Conservation (phyloP, 768 basidiomycete species). For the Scleroderma bovista region DNA sequence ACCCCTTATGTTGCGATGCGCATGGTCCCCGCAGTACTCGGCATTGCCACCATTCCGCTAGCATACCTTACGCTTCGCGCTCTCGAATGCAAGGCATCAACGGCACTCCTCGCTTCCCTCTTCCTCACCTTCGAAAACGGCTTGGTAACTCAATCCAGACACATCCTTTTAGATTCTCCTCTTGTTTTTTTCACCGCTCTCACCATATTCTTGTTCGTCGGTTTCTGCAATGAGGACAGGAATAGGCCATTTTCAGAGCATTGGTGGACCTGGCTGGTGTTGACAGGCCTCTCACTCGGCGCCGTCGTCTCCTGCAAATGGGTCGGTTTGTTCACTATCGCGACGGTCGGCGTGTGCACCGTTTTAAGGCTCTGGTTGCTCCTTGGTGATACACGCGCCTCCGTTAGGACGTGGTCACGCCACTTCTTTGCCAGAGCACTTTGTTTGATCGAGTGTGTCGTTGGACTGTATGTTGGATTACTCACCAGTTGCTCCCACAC, state of each 20-base stretch:
- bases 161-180: slow-evolving; percentile 97
- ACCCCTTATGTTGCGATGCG: slow-evolving; percentile 98
- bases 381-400: slow-evolving; percentile 78
- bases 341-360: slow-evolving; percentile 84
- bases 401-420: slow-evolving; percentile 66
- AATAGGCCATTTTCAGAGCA: slow-evolving; percentile 71
- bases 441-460: slow-evolving; percentile 89
- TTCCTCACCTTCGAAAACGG: slow-evolving; percentile 98
- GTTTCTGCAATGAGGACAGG: slow-evolving; percentile 89
- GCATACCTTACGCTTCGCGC: slow-evolving; percentile 91
- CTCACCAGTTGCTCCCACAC: too few species aligned
- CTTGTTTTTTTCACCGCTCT: slow-evolving; percentile 97
- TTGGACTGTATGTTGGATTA: too few species aligned
- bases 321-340: slow-evolving; percentile 98
- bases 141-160: slow-evolving; percentile 89
- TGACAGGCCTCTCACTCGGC: slow-evolving; percentile 86
- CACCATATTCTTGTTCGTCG: slow-evolving; percentile 78
- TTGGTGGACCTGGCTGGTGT: slow-evolving; percentile 92
- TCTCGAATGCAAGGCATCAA: slow-evolving; percentile 87
- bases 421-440: slow-evolving; percentile 89
- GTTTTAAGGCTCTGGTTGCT: slow-evolving; percentile 83
- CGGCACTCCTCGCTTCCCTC: slow-evolving; percentile 84
- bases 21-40: slow-evolving; percentile 85
- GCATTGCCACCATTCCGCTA: slow-evolving; percentile 83
- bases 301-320: slow-evolving; percentile 95